phyloP scores from a whole-genome alignment of 1,284 basidiomycete species.

The Cryptococcus depauperatus region DNA sequence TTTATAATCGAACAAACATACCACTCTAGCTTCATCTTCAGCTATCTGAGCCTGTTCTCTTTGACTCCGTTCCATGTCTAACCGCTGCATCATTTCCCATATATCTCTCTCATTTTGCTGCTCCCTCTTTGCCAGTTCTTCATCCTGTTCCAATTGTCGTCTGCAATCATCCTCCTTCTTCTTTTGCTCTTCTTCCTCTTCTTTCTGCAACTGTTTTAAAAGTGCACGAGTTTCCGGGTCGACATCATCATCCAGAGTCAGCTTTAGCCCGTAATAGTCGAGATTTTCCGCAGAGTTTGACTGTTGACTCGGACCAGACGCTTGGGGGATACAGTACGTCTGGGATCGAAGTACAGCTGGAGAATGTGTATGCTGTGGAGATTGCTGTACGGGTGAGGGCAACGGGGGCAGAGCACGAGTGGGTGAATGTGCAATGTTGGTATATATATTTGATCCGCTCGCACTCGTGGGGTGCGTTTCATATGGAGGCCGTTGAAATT shows the following conservation, averaged over 20 bases:
- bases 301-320: constrained; percentile 2
- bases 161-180: constrained; percentile 18
- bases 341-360: constrained; percentile 6
- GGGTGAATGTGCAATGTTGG: constrained; percentile 21
- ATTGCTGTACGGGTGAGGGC: constrained; percentile 15
- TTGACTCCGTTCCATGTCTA: constrained; percentile 15
- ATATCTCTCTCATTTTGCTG: constrained; percentile 41
- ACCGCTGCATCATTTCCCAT: constrained; percentile 32
- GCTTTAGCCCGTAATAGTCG: constrained; percentile 22
- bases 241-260: constrained; percentile 23
- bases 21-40: constrained; percentile 26
- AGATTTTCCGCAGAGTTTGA: constrained; percentile 30
- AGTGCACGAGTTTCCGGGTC: constrained; percentile 27
- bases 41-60: constrained; percentile 19
- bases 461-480: constrained; percentile 16
- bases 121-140: constrained; percentile 34
- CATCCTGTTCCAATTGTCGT: constrained; percentile 32
- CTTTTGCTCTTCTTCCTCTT: constrained; percentile 29
- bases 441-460: constrained; percentile 4
- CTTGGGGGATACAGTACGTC: constrained; percentile 5
- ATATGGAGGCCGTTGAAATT: constrained; percentile 6
- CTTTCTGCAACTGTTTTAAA: constrained; percentile 28
- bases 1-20: constrained; percentile 15
- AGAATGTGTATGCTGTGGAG: constrained; percentile 7
- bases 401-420: constrained; percentile 30